Conservation (phyloP, 2,329 filamentous ascomycete genomes). For the Cladophialophora yegresii region DNA sequence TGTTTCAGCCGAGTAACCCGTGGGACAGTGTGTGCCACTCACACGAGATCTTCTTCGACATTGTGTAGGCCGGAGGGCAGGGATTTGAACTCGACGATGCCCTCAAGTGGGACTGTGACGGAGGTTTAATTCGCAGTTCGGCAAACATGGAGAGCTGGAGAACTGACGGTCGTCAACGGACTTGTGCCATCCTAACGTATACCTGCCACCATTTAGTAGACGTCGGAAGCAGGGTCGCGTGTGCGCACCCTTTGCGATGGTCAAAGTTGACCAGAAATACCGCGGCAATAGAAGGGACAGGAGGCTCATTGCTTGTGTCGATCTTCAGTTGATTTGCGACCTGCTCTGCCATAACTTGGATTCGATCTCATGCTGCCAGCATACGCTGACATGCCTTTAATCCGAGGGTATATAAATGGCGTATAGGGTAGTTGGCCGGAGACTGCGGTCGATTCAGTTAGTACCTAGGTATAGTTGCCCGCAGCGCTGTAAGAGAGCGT, state of each 20-base stretch:
- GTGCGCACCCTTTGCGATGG: conserved; percentile 76
- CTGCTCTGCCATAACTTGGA: conserved; percentile 15
- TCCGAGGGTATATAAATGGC: background rate
- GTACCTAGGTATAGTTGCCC: background rate
- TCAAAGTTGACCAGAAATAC: conserved; percentile 91
- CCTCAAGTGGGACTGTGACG: conserved; percentile 65
- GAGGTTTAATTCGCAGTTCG: conserved; percentile 21
- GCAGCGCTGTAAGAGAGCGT: background rate
- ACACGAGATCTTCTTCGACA: conserved; percentile 77
- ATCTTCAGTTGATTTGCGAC: conserved; percentile 16
- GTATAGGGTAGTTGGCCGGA: background rate
- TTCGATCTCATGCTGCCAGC: conserved; percentile 3
- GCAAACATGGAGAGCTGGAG: background rate
- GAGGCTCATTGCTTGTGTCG: conserved; percentile 26
- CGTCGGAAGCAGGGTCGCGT: conserved; percentile 5
- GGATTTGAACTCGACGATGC: conserved; percentile 92
- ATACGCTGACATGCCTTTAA: conserved; percentile 4
- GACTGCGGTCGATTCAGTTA: background rate
- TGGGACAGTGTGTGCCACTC: conserved; percentile 32
- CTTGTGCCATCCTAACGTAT: conserved; percentile 85
- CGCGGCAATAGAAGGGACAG: conserved; percentile 62
- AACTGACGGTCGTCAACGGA: conserved; percentile 61
- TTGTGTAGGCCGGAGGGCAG: conserved; percentile 90
- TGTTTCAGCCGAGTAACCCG: conserved; percentile 1
- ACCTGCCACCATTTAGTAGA: conserved; percentile 48